Evolutionary conservation across 352 stramenopile species (phyloP).

Genomic region (Globisporangium heterothallicum): DNA sequence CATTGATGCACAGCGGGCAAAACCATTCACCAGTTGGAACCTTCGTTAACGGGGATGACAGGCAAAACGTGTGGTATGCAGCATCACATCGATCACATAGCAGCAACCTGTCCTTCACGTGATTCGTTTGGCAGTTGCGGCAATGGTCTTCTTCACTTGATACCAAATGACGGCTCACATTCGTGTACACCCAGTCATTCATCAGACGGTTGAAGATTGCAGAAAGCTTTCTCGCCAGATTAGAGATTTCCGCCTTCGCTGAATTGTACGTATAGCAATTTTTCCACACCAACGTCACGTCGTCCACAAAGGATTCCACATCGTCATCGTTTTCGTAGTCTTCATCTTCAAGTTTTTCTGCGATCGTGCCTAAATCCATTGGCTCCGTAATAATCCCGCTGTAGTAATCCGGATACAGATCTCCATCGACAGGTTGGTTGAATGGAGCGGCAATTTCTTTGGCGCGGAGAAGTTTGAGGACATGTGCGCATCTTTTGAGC

Average conservation of each 20-base stretch:
- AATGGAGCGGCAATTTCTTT: constrained; percentile 79
- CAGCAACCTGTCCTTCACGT: constrained; percentile 58
- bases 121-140: constrained; percentile 65
- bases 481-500: constrained; percentile 63
- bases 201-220: constrained; percentile 77
- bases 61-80: constrained; percentile 79
- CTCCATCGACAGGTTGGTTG: constrained; percentile 78
- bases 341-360: constrained; percentile 80
- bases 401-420: constrained; percentile 84
- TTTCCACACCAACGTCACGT: constrained; percentile 79
- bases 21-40: constrained; percentile 76
- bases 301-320: constrained; percentile 74
- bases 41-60: constrained; percentile 43
- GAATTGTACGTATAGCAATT: constrained; percentile 87
- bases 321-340: constrained; percentile 82
- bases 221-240: constrained; percentile 65
- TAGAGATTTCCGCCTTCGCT: constrained; percentile 73
- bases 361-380: constrained; percentile 80
- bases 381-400: constrained; percentile 65
- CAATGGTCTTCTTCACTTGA: constrained; percentile 76
- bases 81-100: constrained; percentile 81
- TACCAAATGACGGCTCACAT: constrained; percentile 41
- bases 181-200: constrained; percentile 74
- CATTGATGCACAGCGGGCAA: constrained; percentile 49
- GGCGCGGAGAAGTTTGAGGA: constrained; percentile 65